Conservation (phyloP, 2,329 filamentous ascomycete species). For the Tolypocladium pustulatum region DNA sequence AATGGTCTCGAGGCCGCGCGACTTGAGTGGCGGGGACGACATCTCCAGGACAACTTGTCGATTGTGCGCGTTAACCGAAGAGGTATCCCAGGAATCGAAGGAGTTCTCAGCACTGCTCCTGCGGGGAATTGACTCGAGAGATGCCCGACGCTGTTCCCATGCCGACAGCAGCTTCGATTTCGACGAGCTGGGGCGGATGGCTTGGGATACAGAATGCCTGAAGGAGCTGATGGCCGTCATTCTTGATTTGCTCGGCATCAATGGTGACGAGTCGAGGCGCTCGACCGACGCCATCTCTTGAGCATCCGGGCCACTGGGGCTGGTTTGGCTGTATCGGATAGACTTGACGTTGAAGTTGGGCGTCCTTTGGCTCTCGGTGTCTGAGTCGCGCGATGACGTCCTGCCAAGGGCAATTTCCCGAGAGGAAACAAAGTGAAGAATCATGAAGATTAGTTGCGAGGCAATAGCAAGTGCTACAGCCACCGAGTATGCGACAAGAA, state of each 20-base stretch:
- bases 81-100: constrained; percentile 70
- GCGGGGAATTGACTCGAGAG: constrained; percentile 31
- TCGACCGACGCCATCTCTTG: constrained; percentile 24
- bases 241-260: constrained; percentile 20
- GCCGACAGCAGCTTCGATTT: constrained; percentile 41
- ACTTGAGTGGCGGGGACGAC: constrained; percentile 31
- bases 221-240: constrained; percentile 15
- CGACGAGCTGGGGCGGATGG: constrained; percentile 45
- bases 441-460: constrained; percentile 37
- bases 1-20: constrained; percentile 58
- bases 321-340: constrained; percentile 39
- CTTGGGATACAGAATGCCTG: constrained; percentile 30
- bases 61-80: constrained; percentile 51
- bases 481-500: constrained; percentile 33
- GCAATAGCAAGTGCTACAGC: constrained; percentile 34
- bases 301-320: constrained; percentile 19
- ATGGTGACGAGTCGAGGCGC: constrained; percentile 30
- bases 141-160: constrained; percentile 29
- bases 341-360: constrained; percentile 33
- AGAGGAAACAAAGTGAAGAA: constrained; percentile 29
- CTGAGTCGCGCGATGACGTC: constrained; percentile 18
- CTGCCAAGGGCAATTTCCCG: constrained; percentile 15
- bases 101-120: constrained; percentile 41
- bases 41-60: constrained; percentile 46
- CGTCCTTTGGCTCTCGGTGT: constrained; percentile 8